These are phyloP conservation scores for Apiotrichum montevideense DNA, from an alignment of 1,284 basidiomycete genomes.

Conservation along the genomic window DNA sequence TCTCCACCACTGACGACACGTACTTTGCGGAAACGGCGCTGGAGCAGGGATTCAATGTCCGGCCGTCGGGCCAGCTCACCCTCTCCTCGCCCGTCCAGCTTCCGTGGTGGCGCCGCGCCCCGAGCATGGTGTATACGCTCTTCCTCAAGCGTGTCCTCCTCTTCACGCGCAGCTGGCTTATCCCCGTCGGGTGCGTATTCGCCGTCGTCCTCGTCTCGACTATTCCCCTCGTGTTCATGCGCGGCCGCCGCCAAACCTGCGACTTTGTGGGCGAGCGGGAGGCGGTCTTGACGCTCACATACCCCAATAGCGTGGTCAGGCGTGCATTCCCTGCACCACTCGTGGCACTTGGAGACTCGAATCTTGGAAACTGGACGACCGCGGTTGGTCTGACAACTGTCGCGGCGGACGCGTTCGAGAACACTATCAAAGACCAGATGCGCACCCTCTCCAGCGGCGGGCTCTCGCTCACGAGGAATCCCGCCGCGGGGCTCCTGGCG, in stretches of 20 bases:
- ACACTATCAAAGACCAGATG: slow-evolving; percentile 52
- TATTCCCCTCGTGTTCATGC: slow-evolving; percentile 61
- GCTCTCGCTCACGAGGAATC: slow-evolving; percentile 54
- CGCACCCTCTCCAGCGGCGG: slow-evolving; percentile 56
- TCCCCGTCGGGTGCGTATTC: slow-evolving; percentile 57
- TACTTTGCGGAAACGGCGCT: background rate
- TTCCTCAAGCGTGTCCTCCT: slow-evolving; percentile 66
- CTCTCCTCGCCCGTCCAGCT: slow-evolving; percentile 2
- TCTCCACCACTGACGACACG: background rate
- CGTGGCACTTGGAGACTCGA: slow-evolving; percentile 30
- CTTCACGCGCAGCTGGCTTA: slow-evolving; percentile 61
- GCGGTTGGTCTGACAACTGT: slow-evolving; percentile 35
- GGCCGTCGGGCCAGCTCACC: background rate
- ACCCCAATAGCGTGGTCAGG: slow-evolving; percentile 8
- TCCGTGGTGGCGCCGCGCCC: slow-evolving; percentile 2
- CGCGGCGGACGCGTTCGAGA: slow-evolving; percentile 54
- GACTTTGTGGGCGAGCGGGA: slow-evolving; percentile 10
- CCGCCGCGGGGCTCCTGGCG: slow-evolving; percentile 16
- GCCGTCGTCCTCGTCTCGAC: slow-evolving; percentile 60
- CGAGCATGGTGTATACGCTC: slow-evolving; percentile 52
- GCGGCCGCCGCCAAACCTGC: slow-evolving; percentile 53
- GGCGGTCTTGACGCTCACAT: slow-evolving; percentile 16
- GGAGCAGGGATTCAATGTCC: background rate
- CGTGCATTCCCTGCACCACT: slow-evolving; percentile 51
- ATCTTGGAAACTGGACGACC: slow-evolving; percentile 7